These are phyloP conservation scores for Melaleuca alternifolia DNA, from an alignment of 345 rosid species.

Conservation along the genomic window DNA sequence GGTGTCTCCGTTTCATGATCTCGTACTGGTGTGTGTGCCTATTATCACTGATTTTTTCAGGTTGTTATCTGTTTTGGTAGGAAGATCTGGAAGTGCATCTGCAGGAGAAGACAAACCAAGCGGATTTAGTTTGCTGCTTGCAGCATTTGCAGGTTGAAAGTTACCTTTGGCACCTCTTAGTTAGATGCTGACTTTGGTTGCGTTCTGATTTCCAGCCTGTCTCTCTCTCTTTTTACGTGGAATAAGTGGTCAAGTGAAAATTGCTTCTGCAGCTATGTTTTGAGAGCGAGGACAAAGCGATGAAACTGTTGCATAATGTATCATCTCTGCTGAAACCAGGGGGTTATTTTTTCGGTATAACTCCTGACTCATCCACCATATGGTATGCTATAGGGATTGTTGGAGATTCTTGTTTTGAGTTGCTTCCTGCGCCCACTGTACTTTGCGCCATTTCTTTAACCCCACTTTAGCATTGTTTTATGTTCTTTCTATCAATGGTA, in stretches of 20 bases:
- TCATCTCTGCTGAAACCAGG: constrained; percentile 83
- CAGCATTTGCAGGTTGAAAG: constrained; percentile 76
- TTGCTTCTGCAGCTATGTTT: constrained; percentile 58
- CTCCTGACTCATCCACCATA: constrained; percentile 97
- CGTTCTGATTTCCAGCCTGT: neutral
- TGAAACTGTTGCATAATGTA: constrained; percentile 73
- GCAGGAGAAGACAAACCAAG: constrained; percentile 48
- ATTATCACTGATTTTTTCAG: neutral
- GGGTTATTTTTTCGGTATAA: constrained; percentile 92
- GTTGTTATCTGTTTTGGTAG: constrained; percentile 19
- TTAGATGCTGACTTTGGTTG: neutral
- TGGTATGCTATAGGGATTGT: constrained; percentile 53
- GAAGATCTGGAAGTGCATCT: constrained; percentile 49
- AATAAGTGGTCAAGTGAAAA: neutral
- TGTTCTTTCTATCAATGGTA: neutral
- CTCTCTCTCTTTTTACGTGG: neutral
- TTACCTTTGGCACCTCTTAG: neutral
- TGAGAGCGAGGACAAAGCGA: constrained; percentile 88
- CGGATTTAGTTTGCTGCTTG: constrained; percentile 85
- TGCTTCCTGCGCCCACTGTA: neutral
- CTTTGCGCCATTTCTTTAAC: neutral
- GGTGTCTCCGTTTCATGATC: neutral
- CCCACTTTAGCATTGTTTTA: neutral
- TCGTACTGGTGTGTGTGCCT: neutral
- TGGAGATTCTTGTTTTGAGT: neutral